phyloP scores from a whole-genome alignment of 352 stramenopile species.

The Phytophthora fragariae region DNA sequence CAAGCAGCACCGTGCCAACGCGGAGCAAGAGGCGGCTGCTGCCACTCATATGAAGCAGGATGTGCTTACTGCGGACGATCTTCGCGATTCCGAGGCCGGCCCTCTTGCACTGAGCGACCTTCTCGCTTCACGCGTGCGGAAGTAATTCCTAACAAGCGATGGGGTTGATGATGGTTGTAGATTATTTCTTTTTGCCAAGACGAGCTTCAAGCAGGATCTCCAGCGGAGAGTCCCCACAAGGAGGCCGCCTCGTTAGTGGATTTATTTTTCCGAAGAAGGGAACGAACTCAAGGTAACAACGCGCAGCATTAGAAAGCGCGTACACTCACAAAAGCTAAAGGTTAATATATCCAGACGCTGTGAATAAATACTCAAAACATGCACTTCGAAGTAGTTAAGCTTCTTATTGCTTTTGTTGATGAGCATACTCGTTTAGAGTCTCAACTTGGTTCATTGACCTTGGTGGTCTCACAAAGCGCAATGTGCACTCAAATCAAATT shows the following conservation, averaged over 20 bases:
- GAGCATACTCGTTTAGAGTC: no score
- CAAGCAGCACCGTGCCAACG: constrained; percentile 53
- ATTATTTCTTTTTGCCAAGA: constrained; percentile 37
- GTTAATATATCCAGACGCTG: constrained; percentile 33
- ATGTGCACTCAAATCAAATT: constrained; percentile 2
- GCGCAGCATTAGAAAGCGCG: constrained; percentile 27
- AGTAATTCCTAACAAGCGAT: constrained; percentile 11
- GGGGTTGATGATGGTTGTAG: constrained; percentile 26
- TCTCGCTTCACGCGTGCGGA: constrained; percentile 37
- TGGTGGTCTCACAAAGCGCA: neutral
- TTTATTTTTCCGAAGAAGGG: constrained; percentile 14
- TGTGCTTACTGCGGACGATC: constrained; percentile 61
- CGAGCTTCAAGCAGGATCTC: constrained; percentile 6
- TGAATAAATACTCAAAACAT: constrained; percentile 17
- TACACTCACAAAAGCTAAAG: constrained; percentile 38
- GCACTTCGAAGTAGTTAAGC: no score
- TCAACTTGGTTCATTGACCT: no score
- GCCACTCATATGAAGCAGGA: constrained; percentile 41
- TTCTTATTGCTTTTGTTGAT: no score
- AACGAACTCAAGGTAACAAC: constrained; percentile 26
- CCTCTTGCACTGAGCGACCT: constrained; percentile 60
- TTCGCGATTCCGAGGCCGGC: constrained; percentile 49
- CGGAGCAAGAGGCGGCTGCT: constrained; percentile 32
- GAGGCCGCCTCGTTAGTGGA: constrained; percentile 15
- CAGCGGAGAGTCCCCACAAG: no score